These are phyloP conservation scores for Trichoderma aggressivum DNA, from an alignment of 2,329 filamentous ascomycete genomes.

Conservation along the genomic window DNA sequence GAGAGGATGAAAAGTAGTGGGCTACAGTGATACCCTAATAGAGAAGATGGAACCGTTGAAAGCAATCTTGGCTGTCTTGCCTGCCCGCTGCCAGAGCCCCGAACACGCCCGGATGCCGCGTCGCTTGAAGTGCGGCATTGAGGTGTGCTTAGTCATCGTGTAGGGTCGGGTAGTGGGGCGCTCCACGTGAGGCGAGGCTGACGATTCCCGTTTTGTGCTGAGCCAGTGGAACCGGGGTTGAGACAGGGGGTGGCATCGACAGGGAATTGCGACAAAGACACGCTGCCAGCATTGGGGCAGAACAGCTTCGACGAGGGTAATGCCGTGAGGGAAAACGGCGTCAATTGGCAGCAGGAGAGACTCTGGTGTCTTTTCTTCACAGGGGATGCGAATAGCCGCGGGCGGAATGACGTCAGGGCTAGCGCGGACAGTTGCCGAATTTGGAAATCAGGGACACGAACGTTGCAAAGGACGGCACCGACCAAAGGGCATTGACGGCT, in stretches of 20 bases:
- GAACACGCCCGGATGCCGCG: neutral
- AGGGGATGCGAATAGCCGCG: neutral
- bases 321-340: neutral
- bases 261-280: neutral
- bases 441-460: constrained; percentile 8
- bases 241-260: neutral
- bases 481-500: neutral
- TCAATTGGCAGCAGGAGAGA: neutral
- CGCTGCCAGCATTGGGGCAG: neutral
- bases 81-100: neutral
- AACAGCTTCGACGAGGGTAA: neutral
- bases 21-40: constrained; percentile 24
- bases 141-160: constrained; percentile 26
- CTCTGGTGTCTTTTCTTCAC: neutral
- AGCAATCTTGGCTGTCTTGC: neutral
- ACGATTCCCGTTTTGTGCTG: constrained; percentile 18
- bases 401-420: constrained; percentile 16
- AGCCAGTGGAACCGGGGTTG: neutral
- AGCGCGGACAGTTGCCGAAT: constrained; percentile 6
- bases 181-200: constrained; percentile 33
- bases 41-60: neutral
- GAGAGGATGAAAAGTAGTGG: neutral
- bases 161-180: constrained; percentile 25
- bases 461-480: neutral
- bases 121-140: constrained; percentile 5